Evolutionary conservation across 176 grass and related monocot genomes (phyloP).

Genomic region (Coix lacrymajobi): DNA sequence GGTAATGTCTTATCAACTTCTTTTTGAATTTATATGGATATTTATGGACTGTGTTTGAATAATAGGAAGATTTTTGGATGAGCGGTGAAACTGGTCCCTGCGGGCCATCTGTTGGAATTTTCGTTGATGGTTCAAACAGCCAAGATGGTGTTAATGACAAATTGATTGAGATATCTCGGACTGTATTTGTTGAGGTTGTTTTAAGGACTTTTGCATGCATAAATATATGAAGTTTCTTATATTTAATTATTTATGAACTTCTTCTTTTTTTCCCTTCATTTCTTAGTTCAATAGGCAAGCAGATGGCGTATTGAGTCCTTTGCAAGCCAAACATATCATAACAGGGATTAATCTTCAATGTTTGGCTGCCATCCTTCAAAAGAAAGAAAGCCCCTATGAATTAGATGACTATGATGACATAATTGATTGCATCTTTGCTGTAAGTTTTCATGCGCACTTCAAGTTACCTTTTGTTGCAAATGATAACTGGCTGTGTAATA

Average conservation of each 20-base stretch:
- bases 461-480: background rate
- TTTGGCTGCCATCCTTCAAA: background rate
- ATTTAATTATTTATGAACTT: background rate
- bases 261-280: background rate
- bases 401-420: background rate
- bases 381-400: background rate
- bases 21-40: background rate
- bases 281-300: background rate
- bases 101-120: background rate
- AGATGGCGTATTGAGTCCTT: background rate
- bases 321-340: background rate
- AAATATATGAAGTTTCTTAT: background rate
- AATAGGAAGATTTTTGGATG: background rate
- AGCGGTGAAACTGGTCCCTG: background rate
- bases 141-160: background rate
- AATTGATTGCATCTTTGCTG: rapidly evolving
- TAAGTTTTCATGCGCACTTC: background rate
- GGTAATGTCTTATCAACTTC: background rate
- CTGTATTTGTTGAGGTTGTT: background rate
- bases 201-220: background rate
- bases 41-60: background rate
- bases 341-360: background rate
- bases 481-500: background rate
- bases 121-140: background rate
- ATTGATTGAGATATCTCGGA: background rate